phyloP scores from a whole-genome alignment of 1,139 yeast species.

The Debaryomyces coudertii region DNA sequence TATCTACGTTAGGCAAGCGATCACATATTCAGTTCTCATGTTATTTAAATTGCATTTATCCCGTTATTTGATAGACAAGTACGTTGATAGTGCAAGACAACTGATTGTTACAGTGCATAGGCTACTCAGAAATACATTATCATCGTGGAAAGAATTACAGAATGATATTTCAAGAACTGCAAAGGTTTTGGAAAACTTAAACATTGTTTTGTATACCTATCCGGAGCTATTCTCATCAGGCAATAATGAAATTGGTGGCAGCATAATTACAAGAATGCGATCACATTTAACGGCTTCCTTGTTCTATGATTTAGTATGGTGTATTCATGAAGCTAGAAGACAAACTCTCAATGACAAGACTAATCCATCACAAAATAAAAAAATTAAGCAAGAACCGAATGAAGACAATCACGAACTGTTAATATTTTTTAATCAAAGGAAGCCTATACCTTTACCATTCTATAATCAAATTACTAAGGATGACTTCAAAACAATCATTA shows the following conservation, averaged over 20 bases:
- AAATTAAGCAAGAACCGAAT: slow-evolving; percentile 13
- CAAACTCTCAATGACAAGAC: slow-evolving; percentile 57
- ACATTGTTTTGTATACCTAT: slow-evolving; percentile 82
- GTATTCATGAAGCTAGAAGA: slow-evolving; percentile 91
- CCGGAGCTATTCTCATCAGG: slow-evolving; percentile 67
- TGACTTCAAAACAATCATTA: slow-evolving; percentile 81
- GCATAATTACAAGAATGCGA: slow-evolving; percentile 85
- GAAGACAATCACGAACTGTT: slow-evolving; percentile 12
- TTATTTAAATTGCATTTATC: slow-evolving; percentile 83
- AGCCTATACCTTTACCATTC: slow-evolving; percentile 80
- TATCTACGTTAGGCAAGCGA: slow-evolving; percentile 82
- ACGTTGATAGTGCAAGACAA: slow-evolving; percentile 87
- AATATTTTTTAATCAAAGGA: slow-evolving; percentile 17
- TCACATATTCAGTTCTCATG: slow-evolving; percentile 77
- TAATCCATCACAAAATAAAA: slow-evolving; percentile 14
- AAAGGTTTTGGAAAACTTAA: slow-evolving; percentile 85
- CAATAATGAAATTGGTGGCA: slow-evolving; percentile 39
- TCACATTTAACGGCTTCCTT: slow-evolving; percentile 90
- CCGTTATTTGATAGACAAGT: slow-evolving; percentile 72
- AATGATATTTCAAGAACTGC: slow-evolving; percentile 93
- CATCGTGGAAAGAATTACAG: slow-evolving; percentile 90
- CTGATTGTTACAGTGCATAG: slow-evolving; percentile 92
- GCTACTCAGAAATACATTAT: slow-evolving; percentile 78
- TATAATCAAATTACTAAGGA: slow-evolving; percentile 92
- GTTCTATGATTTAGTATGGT: slow-evolving; percentile 92